Evolutionary conservation across 495 filamentous ascomycete genomes (phyloP).

Genomic region (Talaromyces proteolyticus): DNA sequence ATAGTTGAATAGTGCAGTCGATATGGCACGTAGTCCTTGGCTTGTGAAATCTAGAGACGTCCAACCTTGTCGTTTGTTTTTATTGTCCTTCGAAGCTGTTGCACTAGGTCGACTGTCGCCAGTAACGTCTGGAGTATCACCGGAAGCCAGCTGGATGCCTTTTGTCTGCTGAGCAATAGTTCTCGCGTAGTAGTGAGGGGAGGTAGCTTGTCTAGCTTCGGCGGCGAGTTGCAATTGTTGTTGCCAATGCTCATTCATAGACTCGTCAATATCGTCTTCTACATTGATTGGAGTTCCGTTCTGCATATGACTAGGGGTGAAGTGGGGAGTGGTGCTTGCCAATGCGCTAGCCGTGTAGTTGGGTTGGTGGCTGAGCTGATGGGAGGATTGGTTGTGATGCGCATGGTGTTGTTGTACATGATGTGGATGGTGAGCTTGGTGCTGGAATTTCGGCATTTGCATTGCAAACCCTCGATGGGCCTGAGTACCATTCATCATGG

Average conservation of each 20-base stretch:
- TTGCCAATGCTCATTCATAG: conserved; percentile 79
- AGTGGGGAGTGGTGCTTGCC: conserved; percentile 67
- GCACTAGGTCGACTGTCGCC: conserved; percentile 57
- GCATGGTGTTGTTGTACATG: conserved; percentile 66
- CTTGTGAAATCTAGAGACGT: conserved; percentile 87
- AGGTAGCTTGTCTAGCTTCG: conserved; percentile 58
- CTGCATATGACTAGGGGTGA: conserved; percentile 64
- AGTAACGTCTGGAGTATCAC: conserved; percentile 53
- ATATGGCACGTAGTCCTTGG: conserved; percentile 79
- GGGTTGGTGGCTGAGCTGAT: conserved; percentile 69
- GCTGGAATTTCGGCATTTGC: conserved; percentile 66
- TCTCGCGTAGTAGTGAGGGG: conserved; percentile 62
- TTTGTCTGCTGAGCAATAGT: conserved; percentile 51
- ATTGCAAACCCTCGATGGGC: conserved; percentile 57
- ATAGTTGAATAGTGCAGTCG: conserved; percentile 76
- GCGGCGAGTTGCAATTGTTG: conserved; percentile 76
- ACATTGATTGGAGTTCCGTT: conserved; percentile 62
- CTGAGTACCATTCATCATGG: conserved; percentile 60
- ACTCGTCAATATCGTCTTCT: conserved; percentile 51
- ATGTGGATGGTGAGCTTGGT: conserved; percentile 65
- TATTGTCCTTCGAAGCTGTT: conserved; percentile 46
- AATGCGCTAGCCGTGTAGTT: conserved; percentile 71
- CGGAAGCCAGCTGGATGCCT: conserved; percentile 50
- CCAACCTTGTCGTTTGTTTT: conserved; percentile 75
- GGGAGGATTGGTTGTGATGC: conserved; percentile 66